phyloP scores from a whole-genome alignment of 192 early-diverging fungal species.

The Podila epicladia region DNA sequence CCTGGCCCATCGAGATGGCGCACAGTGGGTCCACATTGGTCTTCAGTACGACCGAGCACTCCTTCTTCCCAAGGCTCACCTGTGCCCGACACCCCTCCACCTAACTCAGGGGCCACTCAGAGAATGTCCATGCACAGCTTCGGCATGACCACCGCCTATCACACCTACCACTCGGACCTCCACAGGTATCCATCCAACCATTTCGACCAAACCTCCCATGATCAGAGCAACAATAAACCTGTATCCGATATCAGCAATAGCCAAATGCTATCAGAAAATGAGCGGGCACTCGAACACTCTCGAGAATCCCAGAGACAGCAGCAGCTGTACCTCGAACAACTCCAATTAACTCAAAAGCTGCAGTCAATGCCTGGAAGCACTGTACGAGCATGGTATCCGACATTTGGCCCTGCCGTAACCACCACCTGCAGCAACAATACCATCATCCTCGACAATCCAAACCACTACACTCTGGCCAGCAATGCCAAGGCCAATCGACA shows the following conservation, averaged over 20 bases:
- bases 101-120: background rate
- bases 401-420: conserved; percentile 11
- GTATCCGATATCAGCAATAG: background rate
- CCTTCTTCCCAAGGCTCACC: no score
- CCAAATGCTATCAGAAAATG: background rate
- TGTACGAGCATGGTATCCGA: conserved; percentile 2
- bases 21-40: background rate
- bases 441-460: conserved; percentile 9
- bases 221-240: background rate
- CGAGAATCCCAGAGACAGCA: background rate
- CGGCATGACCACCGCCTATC: background rate
- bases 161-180: background rate
- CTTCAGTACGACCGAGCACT: background rate
- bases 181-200: background rate
- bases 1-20: conserved; percentile 3
- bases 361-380: background rate
- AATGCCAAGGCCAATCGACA: conserved; percentile 10
- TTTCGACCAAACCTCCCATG: background rate
- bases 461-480: background rate
- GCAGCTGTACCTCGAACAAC: background rate
- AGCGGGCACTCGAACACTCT: background rate
- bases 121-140: background rate
- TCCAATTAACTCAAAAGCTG: background rate
- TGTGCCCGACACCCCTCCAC: no score
- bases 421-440: conserved; percentile 18